phyloP scores from a whole-genome alignment of 2,329 filamentous ascomycete species.

The Pseudodiploospora longispora region DNA sequence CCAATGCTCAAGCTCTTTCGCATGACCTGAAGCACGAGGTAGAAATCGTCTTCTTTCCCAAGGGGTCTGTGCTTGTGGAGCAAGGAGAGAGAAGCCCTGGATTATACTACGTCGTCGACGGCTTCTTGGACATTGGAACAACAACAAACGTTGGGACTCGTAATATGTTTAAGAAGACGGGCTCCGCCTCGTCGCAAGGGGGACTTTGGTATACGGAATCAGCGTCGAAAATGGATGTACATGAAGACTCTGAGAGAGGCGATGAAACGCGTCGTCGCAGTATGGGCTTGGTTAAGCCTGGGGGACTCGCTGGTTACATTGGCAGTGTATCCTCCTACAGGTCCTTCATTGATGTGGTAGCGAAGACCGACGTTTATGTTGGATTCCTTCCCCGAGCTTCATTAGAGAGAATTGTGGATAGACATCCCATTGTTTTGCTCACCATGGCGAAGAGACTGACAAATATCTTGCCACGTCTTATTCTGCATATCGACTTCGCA shows the following conservation, averaged over 20 bases:
- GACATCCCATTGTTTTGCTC: slow-evolving; percentile 81
- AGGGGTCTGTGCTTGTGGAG: slow-evolving; percentile 88
- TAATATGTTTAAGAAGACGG: slow-evolving; percentile 23
- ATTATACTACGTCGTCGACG: slow-evolving; percentile 94
- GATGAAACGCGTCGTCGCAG: slow-evolving; percentile 50
- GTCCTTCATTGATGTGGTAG: slow-evolving; percentile 93
- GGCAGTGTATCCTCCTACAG: slow-evolving; percentile 91
- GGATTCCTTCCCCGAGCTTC: slow-evolving; percentile 82
- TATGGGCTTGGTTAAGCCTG: slow-evolving; percentile 87
- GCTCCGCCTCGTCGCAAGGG: slow-evolving; percentile 14
- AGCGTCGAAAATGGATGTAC: background rate
- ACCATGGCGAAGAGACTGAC: slow-evolving; percentile 96
- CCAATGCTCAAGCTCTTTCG: slow-evolving; percentile 57
- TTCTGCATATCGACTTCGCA: slow-evolving; percentile 95
- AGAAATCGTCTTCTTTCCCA: slow-evolving; percentile 95
- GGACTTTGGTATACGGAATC: slow-evolving; percentile 1
- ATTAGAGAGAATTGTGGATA: slow-evolving; percentile 85
- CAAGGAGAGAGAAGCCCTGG: slow-evolving; percentile 96
- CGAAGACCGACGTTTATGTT: slow-evolving; percentile 97
- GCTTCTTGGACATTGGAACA: slow-evolving; percentile 91
- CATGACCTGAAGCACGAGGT: slow-evolving; percentile 86
- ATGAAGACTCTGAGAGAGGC: slow-evolving; percentile 21
- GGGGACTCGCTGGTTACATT: slow-evolving; percentile 87
- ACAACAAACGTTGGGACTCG: slow-evolving; percentile 34
- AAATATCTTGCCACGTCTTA: slow-evolving; percentile 76